These are phyloP conservation scores for Aspergillus glaucus DNA, from an alignment of 2,329 filamentous ascomycete species.

Conservation along the genomic window DNA sequence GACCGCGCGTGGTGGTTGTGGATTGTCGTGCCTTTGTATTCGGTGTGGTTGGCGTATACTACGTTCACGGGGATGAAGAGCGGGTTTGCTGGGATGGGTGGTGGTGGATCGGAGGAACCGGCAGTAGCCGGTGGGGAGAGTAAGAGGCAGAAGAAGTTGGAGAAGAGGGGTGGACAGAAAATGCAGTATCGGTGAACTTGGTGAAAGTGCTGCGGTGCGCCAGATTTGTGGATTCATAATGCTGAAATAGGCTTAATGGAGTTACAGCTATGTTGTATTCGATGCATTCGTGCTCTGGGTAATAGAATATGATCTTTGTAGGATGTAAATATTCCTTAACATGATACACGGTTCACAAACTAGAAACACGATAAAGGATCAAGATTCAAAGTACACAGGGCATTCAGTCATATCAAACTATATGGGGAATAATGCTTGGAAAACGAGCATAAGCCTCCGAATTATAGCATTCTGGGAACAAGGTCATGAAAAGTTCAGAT, in stretches of 20 bases:
- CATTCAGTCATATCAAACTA: slow-evolving; percentile 24
- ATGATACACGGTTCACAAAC: not conserved
- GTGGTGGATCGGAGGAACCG: slow-evolving; percentile 12
- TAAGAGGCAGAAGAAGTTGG: slow-evolving; percentile 49
- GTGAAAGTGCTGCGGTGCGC: not conserved
- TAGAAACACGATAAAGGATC: not conserved
- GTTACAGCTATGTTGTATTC: no score
- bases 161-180: slow-evolving; percentile 44
- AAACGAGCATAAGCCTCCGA: slow-evolving; percentile 10
- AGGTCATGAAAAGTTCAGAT: no score
- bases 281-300: no score
- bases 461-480: slow-evolving; percentile 2
- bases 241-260: not conserved
- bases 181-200: slow-evolving; percentile 35
- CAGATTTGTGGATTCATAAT: not conserved
- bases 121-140: slow-evolving; percentile 30
- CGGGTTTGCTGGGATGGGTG: slow-evolving; percentile 38
- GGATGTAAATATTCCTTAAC: no score
- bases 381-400: not conserved
- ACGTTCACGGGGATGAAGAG: slow-evolving; percentile 43
- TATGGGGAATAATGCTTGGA: slow-evolving; percentile 28
- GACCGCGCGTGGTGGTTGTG: slow-evolving; percentile 71
- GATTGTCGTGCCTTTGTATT: slow-evolving; percentile 45
- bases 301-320: no score
- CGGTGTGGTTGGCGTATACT: slow-evolving; percentile 40